A percentile compares a stretch with the other conserved stretches of the same genome.
These are phyloP conservation scores for Mycena rebaudengoi DNA, from an alignment of 768 basidiomycete genomes.

Conservation along the genomic window DNA sequence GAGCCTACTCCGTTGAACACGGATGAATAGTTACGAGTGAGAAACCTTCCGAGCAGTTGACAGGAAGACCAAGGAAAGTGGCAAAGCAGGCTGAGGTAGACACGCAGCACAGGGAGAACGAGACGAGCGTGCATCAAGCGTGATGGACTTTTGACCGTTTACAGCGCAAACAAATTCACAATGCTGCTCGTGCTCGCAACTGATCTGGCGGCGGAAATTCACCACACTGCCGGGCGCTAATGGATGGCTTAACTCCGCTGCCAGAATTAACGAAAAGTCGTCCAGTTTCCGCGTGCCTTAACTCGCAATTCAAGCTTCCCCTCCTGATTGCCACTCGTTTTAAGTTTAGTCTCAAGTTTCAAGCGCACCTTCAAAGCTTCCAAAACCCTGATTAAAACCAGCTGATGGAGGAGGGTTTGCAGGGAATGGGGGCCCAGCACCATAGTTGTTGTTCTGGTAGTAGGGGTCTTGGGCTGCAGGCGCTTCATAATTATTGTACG, in stretches of 20 bases:
- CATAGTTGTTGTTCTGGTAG: slow-evolving; percentile 76
- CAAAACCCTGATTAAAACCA: slow-evolving; percentile 67
- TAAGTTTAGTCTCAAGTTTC: slow-evolving; percentile 72
- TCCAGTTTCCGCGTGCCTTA: slow-evolving; percentile 61
- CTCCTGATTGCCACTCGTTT: slow-evolving; percentile 38
- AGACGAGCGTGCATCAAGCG: slow-evolving; percentile 38
- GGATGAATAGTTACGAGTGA: slow-evolving; percentile 58
- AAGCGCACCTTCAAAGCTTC: slow-evolving; percentile 88
- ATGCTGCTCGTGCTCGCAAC: slow-evolving; percentile 33
- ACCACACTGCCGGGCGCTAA: slow-evolving; percentile 47
- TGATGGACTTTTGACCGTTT: slow-evolving; percentile 32
- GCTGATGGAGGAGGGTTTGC: slow-evolving; percentile 51
- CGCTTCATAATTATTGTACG: slow-evolving; percentile 77
- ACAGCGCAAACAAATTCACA: slow-evolving; percentile 27
- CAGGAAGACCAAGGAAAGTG: slow-evolving; percentile 52
- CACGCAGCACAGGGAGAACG: slow-evolving; percentile 48
- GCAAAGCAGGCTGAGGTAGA: slow-evolving; percentile 57
- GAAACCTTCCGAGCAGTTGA: slow-evolving; percentile 50
- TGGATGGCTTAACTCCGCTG: slow-evolving; percentile 43
- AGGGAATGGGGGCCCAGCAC: slow-evolving; percentile 61
- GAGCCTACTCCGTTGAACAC: slow-evolving; percentile 71
- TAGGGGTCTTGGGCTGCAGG: slow-evolving; percentile 66
- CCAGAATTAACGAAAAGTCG: slow-evolving; percentile 37
- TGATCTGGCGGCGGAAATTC: slow-evolving; percentile 43
- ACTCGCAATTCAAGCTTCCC: slow-evolving; percentile 48